Conservation (phyloP, 1,284 basidiomycete genomes). For the Melampsora abietis-canadensis region DNA sequence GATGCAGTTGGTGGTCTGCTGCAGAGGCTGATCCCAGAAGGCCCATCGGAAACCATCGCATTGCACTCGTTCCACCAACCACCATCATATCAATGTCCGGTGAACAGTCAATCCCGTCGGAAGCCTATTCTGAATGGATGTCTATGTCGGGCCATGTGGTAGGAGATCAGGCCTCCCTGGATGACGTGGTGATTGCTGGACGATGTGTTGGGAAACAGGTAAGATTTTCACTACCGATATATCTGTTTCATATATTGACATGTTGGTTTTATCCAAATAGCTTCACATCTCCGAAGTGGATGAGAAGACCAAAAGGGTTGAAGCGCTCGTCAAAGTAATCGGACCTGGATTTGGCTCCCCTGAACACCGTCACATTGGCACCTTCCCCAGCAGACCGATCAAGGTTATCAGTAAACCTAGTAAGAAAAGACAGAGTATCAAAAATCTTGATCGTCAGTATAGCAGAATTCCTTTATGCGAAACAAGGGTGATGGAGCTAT, state of each 20-base stretch:
- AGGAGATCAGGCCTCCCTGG: constrained; percentile 40
- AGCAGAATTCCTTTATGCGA: neutral
- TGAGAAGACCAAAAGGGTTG: constrained; percentile 85
- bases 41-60: constrained; percentile 9
- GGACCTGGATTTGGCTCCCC: constrained; percentile 72
- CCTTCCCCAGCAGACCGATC: constrained; percentile 84
- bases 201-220: constrained; percentile 41
- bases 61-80: constrained; percentile 32
- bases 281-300: constrained; percentile 57
- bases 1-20: constrained; percentile 80
- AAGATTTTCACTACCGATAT: too few relatives aligned
- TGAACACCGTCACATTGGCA: constrained; percentile 68
- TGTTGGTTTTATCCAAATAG: constrained; percentile 48
- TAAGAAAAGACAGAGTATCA: constrained; percentile 89
- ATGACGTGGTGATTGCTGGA: constrained; percentile 39
- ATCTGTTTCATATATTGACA: neutral
- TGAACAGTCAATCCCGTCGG: constrained; percentile 33
- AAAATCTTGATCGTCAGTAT: constrained; percentile 81
- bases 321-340: constrained; percentile 81
- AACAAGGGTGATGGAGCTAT: neutral
- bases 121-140: constrained; percentile 43
- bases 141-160: constrained; percentile 43
- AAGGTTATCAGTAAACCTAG: constrained; percentile 71
- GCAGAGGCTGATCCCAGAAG: constrained; percentile 49
- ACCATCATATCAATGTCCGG: constrained; percentile 42